Base-by-base conservation (phyloP, 2,329 filamentous ascomycete genomes). In the Fusarium luffae region DNA sequence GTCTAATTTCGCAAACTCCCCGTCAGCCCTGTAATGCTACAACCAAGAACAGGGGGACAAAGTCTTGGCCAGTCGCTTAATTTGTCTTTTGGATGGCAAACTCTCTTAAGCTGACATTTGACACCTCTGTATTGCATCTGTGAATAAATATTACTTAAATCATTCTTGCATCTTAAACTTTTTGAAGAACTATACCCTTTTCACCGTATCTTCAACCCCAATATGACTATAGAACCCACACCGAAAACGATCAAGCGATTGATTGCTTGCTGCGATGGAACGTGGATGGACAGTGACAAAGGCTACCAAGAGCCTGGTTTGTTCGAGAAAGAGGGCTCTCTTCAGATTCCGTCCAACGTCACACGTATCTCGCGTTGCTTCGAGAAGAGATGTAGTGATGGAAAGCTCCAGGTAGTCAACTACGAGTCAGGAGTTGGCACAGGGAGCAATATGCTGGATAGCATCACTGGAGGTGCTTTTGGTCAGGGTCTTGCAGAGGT, bases 371-470 rank as follows among this genome's bases (percentile, higher is more conserved):
- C 85, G 14, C 84, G 87, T 41, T 86, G 85, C 58, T 84, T 90
- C 71, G 85, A 84, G 68, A 82, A 83, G 40, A 79, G 75, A 41
- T 85, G 84, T 72, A 79, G 74, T 34, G 85, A 88, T 73, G 85
- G 84, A 32, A 84, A 79, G 19, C 80, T 86, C 43, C 88, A 90
- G 74, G 84, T 90, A 68, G 85, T 89, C 59, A 86, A 84, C 71
- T 90, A 90, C 73, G 86, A 89, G 73, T 85, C 86, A 11, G 88
- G 88, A 21, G 86, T 90, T 28, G 88, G 88, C 18, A 87, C 86
- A 5, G 84, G 83, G 3, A 82, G 82, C 66, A 83, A 82, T 46
- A 68, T 81, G 30, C 57, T 87, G n/a, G 85, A 87, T 59, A 80
- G 80, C 46, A 66, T 89, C 18, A 82, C 83, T 0, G 86, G 86